Conservation (phyloP, 2,329 filamentous ascomycete genomes). For the Hymenotorrendiella dingleyae region DNA sequence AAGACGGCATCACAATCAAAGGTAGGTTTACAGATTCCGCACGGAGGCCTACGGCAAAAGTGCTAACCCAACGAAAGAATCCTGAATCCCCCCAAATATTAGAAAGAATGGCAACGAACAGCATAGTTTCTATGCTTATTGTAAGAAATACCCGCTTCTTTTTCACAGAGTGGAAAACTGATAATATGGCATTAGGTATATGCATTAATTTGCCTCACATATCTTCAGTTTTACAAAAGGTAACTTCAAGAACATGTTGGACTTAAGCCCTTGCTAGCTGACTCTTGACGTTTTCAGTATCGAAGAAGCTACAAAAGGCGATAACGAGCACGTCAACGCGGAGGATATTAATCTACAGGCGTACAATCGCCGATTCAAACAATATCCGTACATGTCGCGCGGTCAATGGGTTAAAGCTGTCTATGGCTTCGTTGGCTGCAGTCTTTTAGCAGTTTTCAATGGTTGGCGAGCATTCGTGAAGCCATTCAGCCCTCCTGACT, state of each 20-base stretch:
- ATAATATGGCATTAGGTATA: too few species aligned
- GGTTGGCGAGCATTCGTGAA: slow-evolving; percentile 13
- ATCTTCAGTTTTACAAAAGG: slow-evolving; percentile 29
- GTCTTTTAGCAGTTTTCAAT: slow-evolving; percentile 11
- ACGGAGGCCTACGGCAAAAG: background rate
- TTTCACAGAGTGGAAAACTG: too few species aligned
- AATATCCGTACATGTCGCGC: slow-evolving; percentile 14
- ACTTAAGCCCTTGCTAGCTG: background rate
- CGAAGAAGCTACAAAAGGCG: slow-evolving; percentile 1
- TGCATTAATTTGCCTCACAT: slow-evolving; percentile 30
- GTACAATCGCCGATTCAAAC: slow-evolving; percentile 3
- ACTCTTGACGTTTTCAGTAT: background rate
- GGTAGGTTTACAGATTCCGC: slow-evolving; percentile 1
- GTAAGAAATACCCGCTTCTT: too few species aligned
- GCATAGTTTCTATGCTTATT: slow-evolving; percentile 33
- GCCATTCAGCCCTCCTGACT: slow-evolving; percentile 12
- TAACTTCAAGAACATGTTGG: slow-evolving; percentile 1
- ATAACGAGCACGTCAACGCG: slow-evolving; percentile 1
- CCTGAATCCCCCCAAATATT: slow-evolving; percentile 26
- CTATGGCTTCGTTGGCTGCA: slow-evolving; percentile 11
- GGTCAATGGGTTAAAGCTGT: slow-evolving; percentile 12
- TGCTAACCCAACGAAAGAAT: too few species aligned
- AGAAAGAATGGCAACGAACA: slow-evolving; percentile 32
- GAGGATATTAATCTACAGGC: background rate
- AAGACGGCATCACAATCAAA: slow-evolving; percentile 7